phyloP scores from a whole-genome alignment of 495 filamentous ascomycete species.

The Cladorrhinum samala region DNA sequence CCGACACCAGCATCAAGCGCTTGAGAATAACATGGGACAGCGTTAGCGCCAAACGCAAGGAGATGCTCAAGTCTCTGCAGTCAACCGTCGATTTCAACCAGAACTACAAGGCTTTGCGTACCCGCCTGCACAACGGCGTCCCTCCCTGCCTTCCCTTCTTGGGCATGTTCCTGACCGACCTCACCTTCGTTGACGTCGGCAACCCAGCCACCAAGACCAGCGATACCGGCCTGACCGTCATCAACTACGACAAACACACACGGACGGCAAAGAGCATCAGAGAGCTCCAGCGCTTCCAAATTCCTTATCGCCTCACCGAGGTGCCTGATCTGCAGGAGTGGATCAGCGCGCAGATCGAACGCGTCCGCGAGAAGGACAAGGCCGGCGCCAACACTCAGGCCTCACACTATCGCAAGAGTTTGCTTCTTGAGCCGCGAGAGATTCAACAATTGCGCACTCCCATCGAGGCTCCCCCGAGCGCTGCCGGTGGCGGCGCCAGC shows the following conservation, averaged over 20 bases:
- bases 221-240: constrained; percentile 58
- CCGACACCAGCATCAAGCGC: constrained; percentile 86
- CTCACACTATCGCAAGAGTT: constrained; percentile 78
- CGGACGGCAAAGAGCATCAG: constrained; percentile 93
- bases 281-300: constrained; percentile 94
- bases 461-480: constrained; percentile 32
- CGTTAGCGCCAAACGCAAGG: constrained; percentile 79
- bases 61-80: constrained; percentile 68
- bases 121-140: constrained; percentile 78
- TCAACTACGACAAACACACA: constrained; percentile 98
- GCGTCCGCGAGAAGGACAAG: constrained; percentile 73
- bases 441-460: constrained; percentile 43
- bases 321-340: constrained; percentile 89
- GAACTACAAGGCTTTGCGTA: constrained; percentile 87
- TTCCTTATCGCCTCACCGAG: constrained; percentile 81
- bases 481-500: constrained; percentile 5
- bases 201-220: constrained; percentile 66
- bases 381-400: constrained; percentile 61
- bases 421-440: constrained; percentile 82
- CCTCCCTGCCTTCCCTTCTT: constrained; percentile 94
- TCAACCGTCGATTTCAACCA: constrained; percentile 78
- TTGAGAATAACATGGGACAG: constrained; percentile 90
- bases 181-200: constrained; percentile 85
- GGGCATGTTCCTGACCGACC: constrained; percentile 90
- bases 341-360: constrained; percentile 78